phyloP scores from a whole-genome alignment of 2,329 filamentous ascomycete species.

The Calonectria naviculata region DNA sequence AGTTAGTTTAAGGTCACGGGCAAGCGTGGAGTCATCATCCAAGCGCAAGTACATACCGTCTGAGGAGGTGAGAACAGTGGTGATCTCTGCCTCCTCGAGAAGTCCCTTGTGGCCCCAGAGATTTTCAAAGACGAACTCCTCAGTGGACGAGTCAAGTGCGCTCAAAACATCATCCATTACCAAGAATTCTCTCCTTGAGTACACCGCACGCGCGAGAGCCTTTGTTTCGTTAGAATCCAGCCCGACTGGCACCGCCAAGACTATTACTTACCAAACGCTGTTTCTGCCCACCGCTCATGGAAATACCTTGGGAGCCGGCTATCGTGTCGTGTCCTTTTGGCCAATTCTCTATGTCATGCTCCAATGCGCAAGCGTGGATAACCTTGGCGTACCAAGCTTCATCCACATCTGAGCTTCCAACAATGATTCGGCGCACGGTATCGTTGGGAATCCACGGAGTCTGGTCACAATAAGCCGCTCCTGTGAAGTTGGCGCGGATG shows the following conservation, averaged over 20 bases:
- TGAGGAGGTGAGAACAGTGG: conserved; percentile 46
- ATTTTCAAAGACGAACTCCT: conserved; percentile 52
- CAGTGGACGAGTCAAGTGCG: conserved; percentile 57
- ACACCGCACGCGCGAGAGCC: conserved; percentile 60
- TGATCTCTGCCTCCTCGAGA: conserved; percentile 48
- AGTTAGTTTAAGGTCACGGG: background rate
- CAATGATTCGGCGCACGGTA: conserved; percentile 52
- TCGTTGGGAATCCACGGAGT: conserved; percentile 56
- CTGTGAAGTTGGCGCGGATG: conserved; percentile 35
- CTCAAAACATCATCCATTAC: conserved; percentile 61
- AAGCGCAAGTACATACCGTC: background rate
- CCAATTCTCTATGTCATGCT: conserved; percentile 46
- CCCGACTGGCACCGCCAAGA: too few species aligned
- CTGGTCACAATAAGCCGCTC: conserved; percentile 56
- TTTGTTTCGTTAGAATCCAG: conserved; percentile 21
- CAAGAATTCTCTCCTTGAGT: conserved; percentile 50
- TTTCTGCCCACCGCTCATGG: conserved; percentile 57
- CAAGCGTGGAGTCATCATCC: background rate
- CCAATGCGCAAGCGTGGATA: conserved; percentile 47
- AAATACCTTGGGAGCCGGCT: conserved; percentile 54
- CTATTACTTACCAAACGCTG: conserved; percentile 50
- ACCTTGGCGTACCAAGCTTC: conserved; percentile 44
- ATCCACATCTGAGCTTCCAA: conserved; percentile 43
- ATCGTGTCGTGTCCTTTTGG: conserved; percentile 47
- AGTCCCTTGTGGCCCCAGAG: conserved; percentile 55